phyloP scores from a whole-genome alignment of 345 rosid genomes.

The Laguncularia racemosa region DNA sequence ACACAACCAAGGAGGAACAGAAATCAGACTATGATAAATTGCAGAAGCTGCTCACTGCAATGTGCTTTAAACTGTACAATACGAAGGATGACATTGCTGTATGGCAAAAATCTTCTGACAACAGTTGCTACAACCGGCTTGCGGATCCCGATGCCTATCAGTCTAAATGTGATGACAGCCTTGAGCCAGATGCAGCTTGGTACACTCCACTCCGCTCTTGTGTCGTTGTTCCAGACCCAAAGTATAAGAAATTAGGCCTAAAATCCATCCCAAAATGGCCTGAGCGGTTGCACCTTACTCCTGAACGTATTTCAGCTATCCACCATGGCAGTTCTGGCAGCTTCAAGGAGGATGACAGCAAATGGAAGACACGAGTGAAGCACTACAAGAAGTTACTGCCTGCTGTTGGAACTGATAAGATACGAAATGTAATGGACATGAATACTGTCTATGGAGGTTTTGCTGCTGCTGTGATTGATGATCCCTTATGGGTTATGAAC shows the following conservation, averaged over 20 bases:
- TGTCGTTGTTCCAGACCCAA: conserved; percentile 66
- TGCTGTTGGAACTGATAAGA: conserved; percentile 69
- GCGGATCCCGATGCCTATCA: conserved; percentile 66
- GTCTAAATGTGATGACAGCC: conserved; percentile 84
- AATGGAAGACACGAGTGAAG: conserved; percentile 79
- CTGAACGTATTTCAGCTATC: conserved; percentile 67
- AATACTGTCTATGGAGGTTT: conserved; percentile 94
- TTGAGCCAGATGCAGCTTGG: conserved; percentile 96
- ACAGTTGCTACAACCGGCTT: conserved; percentile 58
- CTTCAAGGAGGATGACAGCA: conserved; percentile 70
- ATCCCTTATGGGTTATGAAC: conserved; percentile 94
- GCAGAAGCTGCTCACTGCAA: conserved; percentile 63
- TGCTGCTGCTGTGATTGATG: conserved; percentile 65
- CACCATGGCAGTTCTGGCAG: conserved; percentile 57
- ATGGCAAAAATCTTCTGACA: conserved; percentile 83
- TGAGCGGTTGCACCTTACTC: conserved; percentile 55
- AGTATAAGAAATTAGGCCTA: conserved; percentile 50
- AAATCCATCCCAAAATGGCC: conserved; percentile 81
- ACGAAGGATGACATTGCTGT: conserved; percentile 92
- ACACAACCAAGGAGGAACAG: conserved; percentile 91
- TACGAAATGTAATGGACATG: conserved; percentile 98
- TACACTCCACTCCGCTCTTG: conserved; percentile 90
- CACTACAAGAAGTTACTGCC: conserved; percentile 86
- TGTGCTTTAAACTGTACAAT: conserved; percentile 87
- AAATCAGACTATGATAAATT: conserved; percentile 74